Conservation (phyloP, 192 early-diverging fungal genomes). For the Coemansia sp. region DNA sequence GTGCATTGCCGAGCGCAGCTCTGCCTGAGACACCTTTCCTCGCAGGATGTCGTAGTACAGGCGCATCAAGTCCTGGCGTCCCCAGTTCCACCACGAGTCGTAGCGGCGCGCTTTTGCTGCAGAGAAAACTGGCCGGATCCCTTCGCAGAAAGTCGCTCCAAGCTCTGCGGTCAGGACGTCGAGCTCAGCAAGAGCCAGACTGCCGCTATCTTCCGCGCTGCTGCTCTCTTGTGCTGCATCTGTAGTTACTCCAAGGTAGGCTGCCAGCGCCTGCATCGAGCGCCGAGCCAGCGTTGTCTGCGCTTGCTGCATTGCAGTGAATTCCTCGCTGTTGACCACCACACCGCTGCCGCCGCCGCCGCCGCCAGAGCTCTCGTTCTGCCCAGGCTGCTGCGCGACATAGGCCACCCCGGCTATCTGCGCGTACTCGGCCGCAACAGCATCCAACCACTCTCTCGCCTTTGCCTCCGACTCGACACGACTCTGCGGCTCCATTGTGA, state of each 20-base stretch:
- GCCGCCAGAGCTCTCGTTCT: constrained; percentile 20
- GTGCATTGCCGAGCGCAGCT: constrained; percentile 79
- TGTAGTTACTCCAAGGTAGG: constrained; percentile 63
- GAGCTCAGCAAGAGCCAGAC: constrained; percentile 41
- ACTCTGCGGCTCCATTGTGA: constrained; percentile 76
- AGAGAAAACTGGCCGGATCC: constrained; percentile 77
- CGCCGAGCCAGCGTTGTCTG: constrained; percentile 65
- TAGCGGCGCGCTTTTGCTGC: constrained; percentile 76
- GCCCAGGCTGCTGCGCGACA: constrained; percentile 4
- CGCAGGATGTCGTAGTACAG: constrained; percentile 80
- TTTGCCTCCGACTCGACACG: constrained; percentile 72
- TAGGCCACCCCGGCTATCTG: constrained; percentile 64
- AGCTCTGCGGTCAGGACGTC: constrained; percentile 80
- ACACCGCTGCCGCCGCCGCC: constrained; percentile 52
- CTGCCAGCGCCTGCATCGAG: constrained; percentile 75
- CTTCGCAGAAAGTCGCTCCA: constrained; percentile 78
- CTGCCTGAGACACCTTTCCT: constrained; percentile 70
- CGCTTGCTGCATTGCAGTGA: constrained; percentile 70
- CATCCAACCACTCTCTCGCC: constrained; percentile 76
- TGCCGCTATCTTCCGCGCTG: neutral
- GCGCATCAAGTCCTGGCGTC: constrained; percentile 42
- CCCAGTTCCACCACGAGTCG: constrained; percentile 98
- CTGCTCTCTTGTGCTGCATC: constrained; percentile 35
- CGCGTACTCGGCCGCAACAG: constrained; percentile 67
- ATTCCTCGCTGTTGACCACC: constrained; percentile 84